Evolutionary conservation across 306 rosid genomes (phyloP), one percentile per base, ranked within the genome.

Genomic region (Crotalaria pallida): DNA sequence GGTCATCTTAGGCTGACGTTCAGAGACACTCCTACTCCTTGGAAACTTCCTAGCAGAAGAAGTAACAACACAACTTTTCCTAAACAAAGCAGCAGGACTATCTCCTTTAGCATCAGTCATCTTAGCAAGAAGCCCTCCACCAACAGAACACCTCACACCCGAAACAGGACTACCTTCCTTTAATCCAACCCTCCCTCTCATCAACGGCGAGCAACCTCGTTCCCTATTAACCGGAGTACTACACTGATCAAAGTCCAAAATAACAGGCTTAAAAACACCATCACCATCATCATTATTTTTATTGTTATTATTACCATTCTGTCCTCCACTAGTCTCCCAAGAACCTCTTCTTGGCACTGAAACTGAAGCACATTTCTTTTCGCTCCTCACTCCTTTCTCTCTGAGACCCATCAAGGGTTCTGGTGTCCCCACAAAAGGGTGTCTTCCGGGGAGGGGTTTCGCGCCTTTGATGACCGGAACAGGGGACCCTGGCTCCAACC

Each of bases 361-460:
- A 67, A 67, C 72, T 0, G 90, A 84, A 67, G 6, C 66, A 11
- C 82, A 59, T 24, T 62, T 86, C 3, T 48, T 69, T 31, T 80
- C 89, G 1, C 58, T 51, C 31, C 17, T 76, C 6, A 76, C 86
- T 27, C 84, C 83, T 57, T 69, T 86, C 27, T 88, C 84, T 36
- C 96, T 87, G 0, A 93, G 77, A 43, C 92, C 93, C 88, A 87
- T 71, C n/a, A 94, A 27, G 0, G 96, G 97, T 18, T 90, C 96
- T 0, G 99, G 99, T 0, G 97, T 91, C 4, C 97, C 97, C 3
- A 91, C 79, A 0, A 91, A 58, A 10, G 99, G 96, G 75, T 89
- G 96, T 10, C 99, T 82, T 0, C 97, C 97, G 0, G 96, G 96
- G 41, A 95, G 87, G 0, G 96, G 96, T 66, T 91, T 95, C 0